phyloP scores from a whole-genome alignment of 1,284 basidiomycete genomes.

The Rhizoctonia solani region DNA sequence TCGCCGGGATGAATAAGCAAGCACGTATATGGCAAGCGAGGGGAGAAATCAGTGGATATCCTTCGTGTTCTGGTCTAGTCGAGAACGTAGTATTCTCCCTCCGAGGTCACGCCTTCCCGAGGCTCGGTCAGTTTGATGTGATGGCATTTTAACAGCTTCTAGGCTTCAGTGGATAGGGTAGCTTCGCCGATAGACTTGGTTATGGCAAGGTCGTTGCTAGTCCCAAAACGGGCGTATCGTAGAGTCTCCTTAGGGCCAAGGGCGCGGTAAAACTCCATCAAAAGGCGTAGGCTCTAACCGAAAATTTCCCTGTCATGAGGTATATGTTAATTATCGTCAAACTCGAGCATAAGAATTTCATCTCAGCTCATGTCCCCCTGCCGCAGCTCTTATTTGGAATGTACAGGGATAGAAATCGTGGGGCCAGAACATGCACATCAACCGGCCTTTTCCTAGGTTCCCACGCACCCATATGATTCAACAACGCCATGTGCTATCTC shows the following conservation, averaged over 20 bases:
- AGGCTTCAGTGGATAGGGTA: neutral
- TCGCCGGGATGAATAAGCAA: slow-evolving; percentile 23
- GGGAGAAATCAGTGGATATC: neutral
- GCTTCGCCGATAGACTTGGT: neutral
- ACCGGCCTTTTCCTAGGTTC: too few relatives aligned
- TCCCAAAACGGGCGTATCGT: neutral
- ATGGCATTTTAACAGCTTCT: neutral
- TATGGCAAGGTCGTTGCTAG: neutral
- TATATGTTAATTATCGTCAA: neutral
- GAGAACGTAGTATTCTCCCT: neutral
- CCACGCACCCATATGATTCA: too few relatives aligned
- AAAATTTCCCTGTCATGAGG: neutral
- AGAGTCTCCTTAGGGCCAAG: neutral
- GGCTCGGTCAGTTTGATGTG: neutral
- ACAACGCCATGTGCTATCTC: too few relatives aligned
- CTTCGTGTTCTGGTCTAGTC: slow-evolving; percentile 17
- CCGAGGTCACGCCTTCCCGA: neutral
- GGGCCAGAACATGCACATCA: too few relatives aligned
- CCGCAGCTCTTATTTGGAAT: too few relatives aligned
- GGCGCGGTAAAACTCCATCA: neutral
- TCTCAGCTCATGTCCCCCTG: neutral
- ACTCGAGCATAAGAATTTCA: neutral
- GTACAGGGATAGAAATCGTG: too few relatives aligned
- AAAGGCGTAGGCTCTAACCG: too few relatives aligned
- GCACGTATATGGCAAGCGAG: neutral